phyloP scores from a whole-genome alignment of 371 early-diverging fungal species.

The Mortierella sp. region DNA sequence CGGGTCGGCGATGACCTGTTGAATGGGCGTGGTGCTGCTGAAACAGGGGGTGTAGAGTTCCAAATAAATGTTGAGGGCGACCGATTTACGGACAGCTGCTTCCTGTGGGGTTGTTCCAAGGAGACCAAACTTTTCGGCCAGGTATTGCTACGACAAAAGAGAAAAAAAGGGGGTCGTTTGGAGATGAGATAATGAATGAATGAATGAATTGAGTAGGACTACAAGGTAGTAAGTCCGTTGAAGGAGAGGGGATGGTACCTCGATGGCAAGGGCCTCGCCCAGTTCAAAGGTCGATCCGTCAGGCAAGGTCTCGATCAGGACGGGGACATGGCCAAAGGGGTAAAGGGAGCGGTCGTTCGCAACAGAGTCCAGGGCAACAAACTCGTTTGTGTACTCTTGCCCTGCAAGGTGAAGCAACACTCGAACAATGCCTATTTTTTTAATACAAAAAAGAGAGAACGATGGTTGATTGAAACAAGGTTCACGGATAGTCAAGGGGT shows the following conservation, averaged over 20 bases:
- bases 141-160: constrained; percentile 33
- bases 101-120: constrained; percentile 37
- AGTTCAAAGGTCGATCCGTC: constrained; percentile 48
- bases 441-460: neutral
- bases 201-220: neutral
- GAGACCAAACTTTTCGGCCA: constrained; percentile 47
- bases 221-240: neutral
- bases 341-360: constrained; percentile 12
- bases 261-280: constrained; percentile 42
- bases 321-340: constrained; percentile 50
- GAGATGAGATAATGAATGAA: neutral
- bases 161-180: neutral
- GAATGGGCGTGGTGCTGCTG: constrained; percentile 10
- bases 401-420: constrained; percentile 38
- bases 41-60: constrained; percentile 33
- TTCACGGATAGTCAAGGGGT: neutral
- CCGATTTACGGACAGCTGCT: constrained; percentile 27
- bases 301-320: constrained; percentile 31
- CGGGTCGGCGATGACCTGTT: constrained; percentile 20
- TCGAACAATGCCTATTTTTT: constrained; percentile 21
- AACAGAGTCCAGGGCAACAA: constrained; percentile 26
- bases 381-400: constrained; percentile 35
- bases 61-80: constrained; percentile 42
- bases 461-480: neutral
- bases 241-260: constrained; percentile 20